A percentile compares a stretch with the other conserved stretches of the same genome.
These are phyloP conservation scores for Backusella westeae DNA, from an alignment of 192 early-diverging fungal genomes.

Conservation along the genomic window DNA sequence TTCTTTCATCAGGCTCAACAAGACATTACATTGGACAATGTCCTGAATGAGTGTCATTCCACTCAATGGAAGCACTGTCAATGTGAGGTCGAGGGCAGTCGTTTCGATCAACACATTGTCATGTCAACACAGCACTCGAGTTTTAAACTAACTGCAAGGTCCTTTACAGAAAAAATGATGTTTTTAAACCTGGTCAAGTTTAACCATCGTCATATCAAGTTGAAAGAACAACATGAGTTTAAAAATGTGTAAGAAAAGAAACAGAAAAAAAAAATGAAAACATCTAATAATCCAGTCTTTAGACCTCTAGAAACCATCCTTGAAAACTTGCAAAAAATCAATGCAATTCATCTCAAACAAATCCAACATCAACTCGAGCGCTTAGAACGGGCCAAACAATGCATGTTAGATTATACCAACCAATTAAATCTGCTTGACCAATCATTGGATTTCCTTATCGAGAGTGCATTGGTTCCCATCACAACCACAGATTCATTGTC, in stretches of 20 bases:
- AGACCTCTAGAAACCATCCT: background rate
- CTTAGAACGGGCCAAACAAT: background rate
- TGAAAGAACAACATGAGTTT: background rate
- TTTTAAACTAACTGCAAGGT: conserved; percentile 12
- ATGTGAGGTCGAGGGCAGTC: background rate
- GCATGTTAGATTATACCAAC: background rate
- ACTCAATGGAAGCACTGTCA: conserved; percentile 18
- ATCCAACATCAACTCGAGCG: background rate
- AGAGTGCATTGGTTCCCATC: background rate
- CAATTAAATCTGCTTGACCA: background rate
- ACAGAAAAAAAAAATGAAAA: background rate
- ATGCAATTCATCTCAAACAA: background rate
- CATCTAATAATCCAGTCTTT: background rate
- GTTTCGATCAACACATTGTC: background rate
- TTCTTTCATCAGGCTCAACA: conserved; percentile 8
- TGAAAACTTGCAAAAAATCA: background rate
- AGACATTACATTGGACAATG: background rate
- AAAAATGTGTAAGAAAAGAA: background rate
- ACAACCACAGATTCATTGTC: background rate
- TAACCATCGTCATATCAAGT: background rate
- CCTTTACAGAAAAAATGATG: conserved; percentile 9
- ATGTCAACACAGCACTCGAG: background rate
- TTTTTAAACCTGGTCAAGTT: conserved; percentile 19
- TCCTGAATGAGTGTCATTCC: background rate
- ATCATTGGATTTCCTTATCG: background rate